Percentiles rank a stretch among this genome's conserved stretches.
These are phyloP conservation scores for Penicillium paneum DNA, from an alignment of 2,329 filamentous ascomycete species.

Conservation along the genomic window DNA sequence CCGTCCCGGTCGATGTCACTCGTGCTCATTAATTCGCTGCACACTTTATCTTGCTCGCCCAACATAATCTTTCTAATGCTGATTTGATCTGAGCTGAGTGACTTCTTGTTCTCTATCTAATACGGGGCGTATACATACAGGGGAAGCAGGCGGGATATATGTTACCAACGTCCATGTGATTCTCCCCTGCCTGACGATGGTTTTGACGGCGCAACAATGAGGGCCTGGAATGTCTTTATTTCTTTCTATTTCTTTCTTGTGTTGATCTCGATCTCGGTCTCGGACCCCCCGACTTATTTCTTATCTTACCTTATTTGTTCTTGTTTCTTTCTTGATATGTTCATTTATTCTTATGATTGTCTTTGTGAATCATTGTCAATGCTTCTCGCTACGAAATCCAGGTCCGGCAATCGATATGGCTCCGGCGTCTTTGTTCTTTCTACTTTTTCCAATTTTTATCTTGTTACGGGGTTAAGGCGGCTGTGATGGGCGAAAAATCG, in stretches of 20 bases:
- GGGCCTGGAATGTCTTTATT: slow-evolving; percentile 23
- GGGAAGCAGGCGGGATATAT: slow-evolving; percentile 33
- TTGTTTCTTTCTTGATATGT: slow-evolving; percentile 16
- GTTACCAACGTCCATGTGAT: slow-evolving; percentile 27
- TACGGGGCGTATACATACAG: slow-evolving; percentile 40
- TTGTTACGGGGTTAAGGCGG: neutral
- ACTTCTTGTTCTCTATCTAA: slow-evolving; percentile 31
- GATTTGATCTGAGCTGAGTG: slow-evolving; percentile 15
- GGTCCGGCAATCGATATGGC: slow-evolving; percentile 8
- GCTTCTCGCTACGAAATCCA: slow-evolving; percentile 7
- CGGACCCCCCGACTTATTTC: slow-evolving; percentile 9
- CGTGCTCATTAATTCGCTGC: slow-evolving; percentile 28
- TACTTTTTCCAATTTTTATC: neutral
- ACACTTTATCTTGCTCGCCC: slow-evolving; percentile 24
- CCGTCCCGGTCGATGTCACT: slow-evolving; percentile 27
- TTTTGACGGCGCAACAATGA: slow-evolving; percentile 33
- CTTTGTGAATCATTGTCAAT: slow-evolving; percentile 14
- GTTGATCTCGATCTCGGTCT: slow-evolving; percentile 7
- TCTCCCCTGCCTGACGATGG: slow-evolving; percentile 26
- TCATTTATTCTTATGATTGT: slow-evolving; percentile 18
- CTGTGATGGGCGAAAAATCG: neutral
- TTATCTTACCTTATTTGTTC: slow-evolving; percentile 14
- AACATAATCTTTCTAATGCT: slow-evolving; percentile 27
- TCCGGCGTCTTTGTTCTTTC: slow-evolving; percentile 6
- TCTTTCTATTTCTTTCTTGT: slow-evolving; percentile 11